Base-by-base conservation (phyloP, 805 yeast species). In the Yarrowia osloensis region DNA sequence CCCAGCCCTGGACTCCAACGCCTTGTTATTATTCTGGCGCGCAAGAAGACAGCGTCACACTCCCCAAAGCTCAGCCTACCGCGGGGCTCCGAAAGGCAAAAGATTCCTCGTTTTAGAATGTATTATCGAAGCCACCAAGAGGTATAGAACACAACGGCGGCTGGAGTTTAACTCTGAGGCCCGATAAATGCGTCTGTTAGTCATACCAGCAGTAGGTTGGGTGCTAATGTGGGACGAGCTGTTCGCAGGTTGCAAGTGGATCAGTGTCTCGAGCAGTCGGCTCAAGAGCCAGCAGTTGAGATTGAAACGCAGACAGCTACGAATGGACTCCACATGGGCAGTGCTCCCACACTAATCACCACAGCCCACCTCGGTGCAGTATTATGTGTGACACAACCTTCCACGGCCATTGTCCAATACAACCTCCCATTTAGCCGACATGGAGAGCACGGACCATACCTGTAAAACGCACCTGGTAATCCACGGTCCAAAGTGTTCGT, bases 121-220 rank as follows among this genome's bases (percentile, higher is more conserved):
- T 31, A 33, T 33, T 13, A 31, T 31, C 40, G 57, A 50, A 50
- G 57, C 55, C 7, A 49, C 57, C 57, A 50, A 50, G 39, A 50
- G 57, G 57, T 50, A 50, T 50, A 33, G 57, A 50, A 50, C 57
- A 33, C 57, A 50, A 50, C 57, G 57, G 57, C 57, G 29, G 40
- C 40, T 15, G 11, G 57, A 50, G 57, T 33, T 50, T 50, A 50
- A 50, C 40, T 28, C 31, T 13, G 49, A 2, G 17, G 29, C 12
- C 17, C 24, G 28, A 13, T 17, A 19, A 21, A 28, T 49, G 55
- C 55, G 55, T n/a, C n/a, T 49, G 57, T 50, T 50, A 50, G 57
- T 50, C 57, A 50, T 50, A 22, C 19, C 4, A 17, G 21, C 57
- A 31, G 40, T 12, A 49, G 13, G 55, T 46, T 46, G 50, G 11